These are phyloP conservation scores for Phialemoniopsis sp. DNA, from an alignment of 2,329 filamentous ascomycete species.

Conservation along the genomic window DNA sequence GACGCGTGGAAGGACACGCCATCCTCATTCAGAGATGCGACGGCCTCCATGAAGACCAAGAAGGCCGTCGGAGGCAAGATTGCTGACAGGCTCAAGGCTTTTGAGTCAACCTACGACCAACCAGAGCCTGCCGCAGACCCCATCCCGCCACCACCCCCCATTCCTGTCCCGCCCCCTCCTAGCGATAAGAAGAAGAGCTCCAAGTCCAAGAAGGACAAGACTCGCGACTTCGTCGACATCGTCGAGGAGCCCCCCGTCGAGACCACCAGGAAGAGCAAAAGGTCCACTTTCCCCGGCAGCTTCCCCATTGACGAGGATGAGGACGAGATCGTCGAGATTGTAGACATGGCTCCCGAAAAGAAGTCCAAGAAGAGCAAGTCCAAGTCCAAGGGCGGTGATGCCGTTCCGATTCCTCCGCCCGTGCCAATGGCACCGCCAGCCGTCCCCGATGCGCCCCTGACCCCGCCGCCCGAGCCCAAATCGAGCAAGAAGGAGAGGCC, in stretches of 20 bases:
- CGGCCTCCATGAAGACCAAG: constrained; percentile 38
- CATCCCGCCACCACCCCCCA: constrained; percentile 28
- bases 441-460: constrained; percentile 41
- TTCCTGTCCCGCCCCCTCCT: constrained; percentile 23
- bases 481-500: constrained; percentile 70
- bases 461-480: constrained; percentile 51
- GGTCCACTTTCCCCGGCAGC: constrained; percentile 17
- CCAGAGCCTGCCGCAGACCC: constrained; percentile 10
- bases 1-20: constrained; percentile 31
- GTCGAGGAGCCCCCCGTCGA: constrained; percentile 11
- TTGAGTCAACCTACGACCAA: constrained; percentile 40
- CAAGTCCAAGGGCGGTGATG: constrained; percentile 34
- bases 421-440: constrained; percentile 33
- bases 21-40: constrained; percentile 30
- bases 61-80: constrained; percentile 48
- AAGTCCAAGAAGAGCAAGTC: constrained; percentile 36
- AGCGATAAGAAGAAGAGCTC: constrained; percentile 35
- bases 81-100: constrained; percentile 52
- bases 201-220: constrained; percentile 33
- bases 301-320: constrained; percentile 22
- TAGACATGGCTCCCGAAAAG: constrained; percentile 44
- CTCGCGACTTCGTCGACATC: constrained; percentile 19
- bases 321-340: constrained; percentile 43
- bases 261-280: constrained; percentile 7
- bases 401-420: constrained; percentile 24